Evolutionary conservation across 164 flowering plant species (phyloP).

Genomic region (Kingdonia uniflora): DNA sequence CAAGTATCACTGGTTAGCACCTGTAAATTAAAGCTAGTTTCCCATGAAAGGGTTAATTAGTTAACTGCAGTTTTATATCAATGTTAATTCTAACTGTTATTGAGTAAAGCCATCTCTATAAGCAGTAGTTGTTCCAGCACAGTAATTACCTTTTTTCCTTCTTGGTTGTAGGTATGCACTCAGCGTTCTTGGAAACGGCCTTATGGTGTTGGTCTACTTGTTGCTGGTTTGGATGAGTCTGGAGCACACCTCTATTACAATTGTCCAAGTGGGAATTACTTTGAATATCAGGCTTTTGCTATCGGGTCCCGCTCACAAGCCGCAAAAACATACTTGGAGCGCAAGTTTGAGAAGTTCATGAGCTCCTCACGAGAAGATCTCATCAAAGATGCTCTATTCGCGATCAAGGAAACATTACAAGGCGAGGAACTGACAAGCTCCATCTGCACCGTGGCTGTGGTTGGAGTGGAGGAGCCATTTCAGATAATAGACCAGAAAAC

Average conservation of each 20-base stretch:
- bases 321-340: conserved; percentile 89
- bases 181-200: conserved; percentile 97
- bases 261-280: conserved; percentile 94
- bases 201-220: too few species aligned
- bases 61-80: too few species aligned
- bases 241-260: conserved; percentile 85
- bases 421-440: conserved; percentile 78
- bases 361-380: conserved; percentile 62
- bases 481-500: conserved; percentile 51
- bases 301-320: conserved; percentile 29
- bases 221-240: conserved; percentile 71
- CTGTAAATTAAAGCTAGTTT: too few species aligned
- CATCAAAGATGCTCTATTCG: conserved; percentile 65
- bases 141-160: too few species aligned
- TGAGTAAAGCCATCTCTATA: too few species aligned
- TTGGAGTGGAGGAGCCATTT: conserved; percentile 68
- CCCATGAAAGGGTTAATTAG: too few species aligned
- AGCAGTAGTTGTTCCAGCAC: too few species aligned
- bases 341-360: conserved; percentile 54
- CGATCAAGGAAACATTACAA: conserved; percentile 82
- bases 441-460: conserved; percentile 67
- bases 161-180: conserved; percentile 58
- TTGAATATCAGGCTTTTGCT: conserved; percentile 54
- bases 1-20: too few species aligned
- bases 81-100: too few species aligned